Base-by-base conservation (phyloP, 176 grass and related monocot genomes). In the Rhynchospora breviuscula region DNA sequence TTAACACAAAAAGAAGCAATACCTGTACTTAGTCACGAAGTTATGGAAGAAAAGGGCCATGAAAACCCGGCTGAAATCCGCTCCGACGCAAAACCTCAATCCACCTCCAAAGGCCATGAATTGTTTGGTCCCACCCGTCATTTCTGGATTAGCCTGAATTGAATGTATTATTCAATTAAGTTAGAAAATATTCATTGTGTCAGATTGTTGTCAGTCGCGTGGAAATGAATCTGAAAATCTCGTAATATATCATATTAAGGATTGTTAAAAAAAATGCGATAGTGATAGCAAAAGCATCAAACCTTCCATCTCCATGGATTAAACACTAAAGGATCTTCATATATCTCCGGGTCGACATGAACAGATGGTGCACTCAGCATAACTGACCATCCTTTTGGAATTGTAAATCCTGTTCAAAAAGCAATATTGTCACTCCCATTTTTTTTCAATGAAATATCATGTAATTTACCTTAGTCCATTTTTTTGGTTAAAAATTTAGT, bases 281-380 rank as follows among this genome's bases (percentile, higher is more conserved):
- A n/a, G 18, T n/a, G 18, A 82, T 78, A 67, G 35, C 68, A 6
- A 44, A 26, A 82, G 9, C 35, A 14, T 88, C 89, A 5, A 88
- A 97, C 94, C 94, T 93, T 88, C 91, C 91, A 97, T 66, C 94
- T 90, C 88, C 86, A 89, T 58, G 94, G 91, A 79, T 97, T 93
- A 59, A 97, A 97, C 40, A 86, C 72, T 45, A 97, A 48, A 1
- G 94, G 94, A 69, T 97, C 91, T 75, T 91, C 84, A 46, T 97
- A 97, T 78, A 91, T 91, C 40, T 97, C 91, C 31, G 91, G 84
- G 87, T 97, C 91, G 47, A 97, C 52, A 81, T 97, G 94, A 81
- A 97, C 91, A 10, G 94, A 84, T 17, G 94, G 94, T 56, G 89
- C 85, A 77, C 94, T 93, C 43, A 97, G 84, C 94, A 97, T 97